Evolutionary conservation across 805 yeast species (phyloP).

Genomic region (Candida nanaspora): DNA sequence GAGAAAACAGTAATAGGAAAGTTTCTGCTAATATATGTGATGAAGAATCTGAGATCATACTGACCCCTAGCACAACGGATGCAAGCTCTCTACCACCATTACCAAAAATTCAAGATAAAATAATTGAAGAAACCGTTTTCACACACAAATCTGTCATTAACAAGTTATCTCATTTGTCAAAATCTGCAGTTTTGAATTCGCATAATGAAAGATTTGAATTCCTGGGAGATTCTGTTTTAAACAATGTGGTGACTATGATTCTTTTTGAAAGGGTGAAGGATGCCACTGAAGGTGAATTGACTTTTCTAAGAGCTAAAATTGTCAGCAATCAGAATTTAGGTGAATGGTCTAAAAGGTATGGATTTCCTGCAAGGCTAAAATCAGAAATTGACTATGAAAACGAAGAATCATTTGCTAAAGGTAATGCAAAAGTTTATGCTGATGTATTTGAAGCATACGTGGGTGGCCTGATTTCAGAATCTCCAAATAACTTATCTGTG

Average conservation of each 20-base stretch:
- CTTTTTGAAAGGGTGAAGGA: slow-evolving; percentile 60
- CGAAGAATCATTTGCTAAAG: slow-evolving; percentile 35
- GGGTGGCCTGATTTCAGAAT: slow-evolving; percentile 70
- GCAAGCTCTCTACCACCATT: slow-evolving; percentile 48
- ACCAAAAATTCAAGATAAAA: slow-evolving; percentile 57
- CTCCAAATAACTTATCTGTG: slow-evolving; percentile 35
- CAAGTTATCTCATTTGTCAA: slow-evolving; percentile 47
- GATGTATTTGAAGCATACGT: slow-evolving; percentile 93
- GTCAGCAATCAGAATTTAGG: slow-evolving; percentile 69
- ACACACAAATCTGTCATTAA: slow-evolving; percentile 71
- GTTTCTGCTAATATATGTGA: no score
- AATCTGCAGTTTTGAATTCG: slow-evolving; percentile 46
- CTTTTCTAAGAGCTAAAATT: slow-evolving; percentile 60
- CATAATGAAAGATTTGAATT: slow-evolving; percentile 89
- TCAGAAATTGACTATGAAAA: slow-evolving; percentile 34
- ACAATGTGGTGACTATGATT: slow-evolving; percentile 62
- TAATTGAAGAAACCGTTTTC: slow-evolving; percentile 63
- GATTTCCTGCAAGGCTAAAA: slow-evolving; percentile 50
- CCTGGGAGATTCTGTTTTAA: slow-evolving; percentile 81
- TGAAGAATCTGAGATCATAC: not conserved
- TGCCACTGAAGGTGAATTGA: slow-evolving; percentile 74
- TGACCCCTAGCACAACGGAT: not conserved
- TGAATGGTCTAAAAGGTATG: slow-evolving; percentile 64
- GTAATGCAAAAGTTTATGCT: slow-evolving; percentile 68
- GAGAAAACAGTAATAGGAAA: not conserved